phyloP scores from a whole-genome alignment of 148 eudicot species.

The Rhododendron ovatum region DNA sequence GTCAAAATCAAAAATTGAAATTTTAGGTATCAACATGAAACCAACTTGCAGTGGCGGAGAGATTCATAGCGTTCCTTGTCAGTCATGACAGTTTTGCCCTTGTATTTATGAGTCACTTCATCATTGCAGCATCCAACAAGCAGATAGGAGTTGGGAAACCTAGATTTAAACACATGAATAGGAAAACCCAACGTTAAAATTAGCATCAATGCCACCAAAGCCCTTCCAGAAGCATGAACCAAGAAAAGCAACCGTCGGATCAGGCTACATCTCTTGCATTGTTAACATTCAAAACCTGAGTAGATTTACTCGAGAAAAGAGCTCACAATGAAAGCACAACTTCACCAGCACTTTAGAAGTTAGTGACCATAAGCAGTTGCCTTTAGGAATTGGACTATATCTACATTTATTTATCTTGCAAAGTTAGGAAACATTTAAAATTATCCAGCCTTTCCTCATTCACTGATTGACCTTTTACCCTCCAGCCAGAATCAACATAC shows the following conservation, averaged over 20 bases:
- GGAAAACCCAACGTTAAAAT: neutral
- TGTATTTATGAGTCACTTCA: slow-evolving; percentile 58
- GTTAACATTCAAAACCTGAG: neutral
- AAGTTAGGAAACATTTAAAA: neutral
- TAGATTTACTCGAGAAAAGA: neutral
- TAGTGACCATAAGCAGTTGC: neutral
- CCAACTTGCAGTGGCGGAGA: slow-evolving; percentile 73
- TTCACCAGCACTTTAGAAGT: neutral
- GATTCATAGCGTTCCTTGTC: slow-evolving; percentile 69
- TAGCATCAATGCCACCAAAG: neutral
- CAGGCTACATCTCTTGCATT: neutral
- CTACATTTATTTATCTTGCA: neutral
- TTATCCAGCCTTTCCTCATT: neutral
- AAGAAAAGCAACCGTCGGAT: neutral
- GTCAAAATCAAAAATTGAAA: neutral
- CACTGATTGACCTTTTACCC: neutral
- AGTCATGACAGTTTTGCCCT: slow-evolving; percentile 78
- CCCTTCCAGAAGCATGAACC: neutral
- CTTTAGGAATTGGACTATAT: neutral
- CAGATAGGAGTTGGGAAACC: slow-evolving; percentile 65
- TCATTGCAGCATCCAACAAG: slow-evolving; percentile 81
- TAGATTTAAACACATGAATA: slow-evolving; percentile 2
- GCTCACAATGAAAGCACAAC: neutral
- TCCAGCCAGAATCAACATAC: neutral
- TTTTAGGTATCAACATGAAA: slow-evolving; percentile 1